Percentiles rank a stretch among this genome's conserved stretches.
Conservation (phyloP, 345 rosid genomes). For the Salix caprea region DNA sequence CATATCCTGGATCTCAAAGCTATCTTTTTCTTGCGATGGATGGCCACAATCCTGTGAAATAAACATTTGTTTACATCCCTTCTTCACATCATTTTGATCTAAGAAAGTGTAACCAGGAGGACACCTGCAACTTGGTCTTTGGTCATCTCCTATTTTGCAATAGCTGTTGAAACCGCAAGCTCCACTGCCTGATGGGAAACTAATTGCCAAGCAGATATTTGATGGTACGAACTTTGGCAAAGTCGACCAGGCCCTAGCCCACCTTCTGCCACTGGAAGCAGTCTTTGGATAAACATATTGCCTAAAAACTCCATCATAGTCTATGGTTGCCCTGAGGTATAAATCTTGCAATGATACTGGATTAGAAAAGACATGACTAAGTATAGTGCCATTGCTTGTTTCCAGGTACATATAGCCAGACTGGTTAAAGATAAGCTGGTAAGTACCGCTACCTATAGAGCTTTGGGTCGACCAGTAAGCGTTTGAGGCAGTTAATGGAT, state of each 20-base stretch:
- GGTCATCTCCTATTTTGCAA: slow-evolving; percentile 33
- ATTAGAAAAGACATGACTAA: not conserved
- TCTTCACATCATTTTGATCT: too few species aligned
- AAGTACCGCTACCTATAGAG: slow-evolving; percentile 14
- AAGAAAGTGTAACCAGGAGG: too few species aligned
- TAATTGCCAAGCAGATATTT: slow-evolving; percentile 34
- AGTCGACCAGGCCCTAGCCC: slow-evolving; percentile 35
- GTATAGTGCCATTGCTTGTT: slow-evolving; percentile 21
- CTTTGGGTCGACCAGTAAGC: slow-evolving; percentile 28
- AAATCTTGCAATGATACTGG: slow-evolving; percentile 11
- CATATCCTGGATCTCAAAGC: too few species aligned
- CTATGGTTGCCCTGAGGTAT: slow-evolving; percentile 45
- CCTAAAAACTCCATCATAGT: slow-evolving; percentile 54
- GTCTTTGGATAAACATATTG: slow-evolving; percentile 46
- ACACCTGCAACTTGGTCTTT: not conserved
- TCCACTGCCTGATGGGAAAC: slow-evolving; percentile 22
- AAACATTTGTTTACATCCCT: too few species aligned
- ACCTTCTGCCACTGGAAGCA: slow-evolving; percentile 3
- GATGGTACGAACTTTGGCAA: slow-evolving; percentile 18
- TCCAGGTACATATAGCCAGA: slow-evolving; percentile 41
- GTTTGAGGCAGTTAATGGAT: too few species aligned
- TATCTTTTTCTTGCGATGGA: slow-evolving; percentile 12
- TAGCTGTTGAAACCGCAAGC: slow-evolving; percentile 61
- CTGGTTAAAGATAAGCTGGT: slow-evolving; percentile 35
- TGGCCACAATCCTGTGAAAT: slow-evolving; percentile 12